Evolutionary conservation across 768 basidiomycete species (phyloP), one percentile per base, ranked within the genome.

Genomic region (Lactarius sp.): DNA sequence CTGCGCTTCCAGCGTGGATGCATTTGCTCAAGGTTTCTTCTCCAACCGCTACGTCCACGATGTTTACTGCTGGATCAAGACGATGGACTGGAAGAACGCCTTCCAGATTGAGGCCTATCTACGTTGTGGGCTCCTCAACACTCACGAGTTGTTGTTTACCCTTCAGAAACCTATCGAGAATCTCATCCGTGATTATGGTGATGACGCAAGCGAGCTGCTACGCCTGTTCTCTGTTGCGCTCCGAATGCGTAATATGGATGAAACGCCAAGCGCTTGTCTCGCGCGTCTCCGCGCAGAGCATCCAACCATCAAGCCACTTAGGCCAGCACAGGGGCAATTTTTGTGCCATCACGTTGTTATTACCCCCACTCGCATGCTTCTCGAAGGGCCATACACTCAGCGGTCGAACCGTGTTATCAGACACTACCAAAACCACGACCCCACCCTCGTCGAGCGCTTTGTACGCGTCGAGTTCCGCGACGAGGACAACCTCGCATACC

Each of bases 321-420:
- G 10, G 63, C 76, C 53, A 3, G 70, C 76, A 20, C 62, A 72
- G 18, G 77, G 81, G 8, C 75, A 77, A n/a, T 86, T 90, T 70
- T 76, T 77, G 39, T 91, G 88, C 68, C 84, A 83, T 52, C 88
- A 90, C 67, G 83, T 88, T 57, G 88, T 85, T 0, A 82, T 91
- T 37, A 88, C 89, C 0, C 91, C 91, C 0, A 88, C 87, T 12
- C 81, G 87, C 27, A 75, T 87, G 60, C 73, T 89, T n/a, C 73
- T 91, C 14, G 87, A 91, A 75, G 91, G 92, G 0, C 91, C 91
- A 4, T 87, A 83, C 60, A 71, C 83, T 0, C 81, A 82, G 41
- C 87, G 90, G 69, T 88, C 89, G 14, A 94, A 94, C 65, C 83
- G 88, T 3, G 82, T 93, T 56, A 85, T 94, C 65, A 85, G 92